Base-by-base conservation (phyloP, 257 asterid genomes). In the Solanum bukasovii region DNA sequence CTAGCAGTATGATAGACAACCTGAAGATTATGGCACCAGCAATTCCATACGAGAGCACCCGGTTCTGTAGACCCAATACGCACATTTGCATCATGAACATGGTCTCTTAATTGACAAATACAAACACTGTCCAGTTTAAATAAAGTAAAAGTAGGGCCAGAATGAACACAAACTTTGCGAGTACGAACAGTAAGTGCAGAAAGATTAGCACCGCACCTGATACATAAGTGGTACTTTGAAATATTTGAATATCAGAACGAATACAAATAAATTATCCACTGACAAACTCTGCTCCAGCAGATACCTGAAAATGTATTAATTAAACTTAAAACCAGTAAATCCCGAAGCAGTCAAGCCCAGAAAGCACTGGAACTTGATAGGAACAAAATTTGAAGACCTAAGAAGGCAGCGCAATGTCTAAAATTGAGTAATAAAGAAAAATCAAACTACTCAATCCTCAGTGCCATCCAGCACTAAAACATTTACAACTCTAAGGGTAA, bases 251-350 rank as follows among this genome's bases (percentile, higher is more conserved):
- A 97, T 91, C 88, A 97, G 90, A 91, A 97, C 92, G 91, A 97
- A 97, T 75, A 97, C 98, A 94, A 97, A 97, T 29, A 97, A 92
- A 91, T 97, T 97, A 93, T 97, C 99, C 92, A 97, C 99, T 4
- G 99, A 97, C 92, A 97, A 93, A 91, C 99, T 95, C 92, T 97
- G 99, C 94, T 97, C 99, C 90, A 96, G 93, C 79, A 97, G 91
- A 79, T 97, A 97, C 95, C 99, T 97, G 95, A 88, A 85, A 88
- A 88, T 90, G 16, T 59, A n/a, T 49, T 46, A 18, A 52, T 20
- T 20, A 56, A 18, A 83, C 46, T 56, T 21, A 21, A 56, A n/a
- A 23, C 29, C 40, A 88, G 75, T 86, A 89, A 89, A 85, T 84
- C 63, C 84, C 42, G 86, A 86, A 84, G 16, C 82, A 82, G 68